phyloP scores from a whole-genome alignment of 73 alveolate species.

The Durusdinium trenchii region DNA sequence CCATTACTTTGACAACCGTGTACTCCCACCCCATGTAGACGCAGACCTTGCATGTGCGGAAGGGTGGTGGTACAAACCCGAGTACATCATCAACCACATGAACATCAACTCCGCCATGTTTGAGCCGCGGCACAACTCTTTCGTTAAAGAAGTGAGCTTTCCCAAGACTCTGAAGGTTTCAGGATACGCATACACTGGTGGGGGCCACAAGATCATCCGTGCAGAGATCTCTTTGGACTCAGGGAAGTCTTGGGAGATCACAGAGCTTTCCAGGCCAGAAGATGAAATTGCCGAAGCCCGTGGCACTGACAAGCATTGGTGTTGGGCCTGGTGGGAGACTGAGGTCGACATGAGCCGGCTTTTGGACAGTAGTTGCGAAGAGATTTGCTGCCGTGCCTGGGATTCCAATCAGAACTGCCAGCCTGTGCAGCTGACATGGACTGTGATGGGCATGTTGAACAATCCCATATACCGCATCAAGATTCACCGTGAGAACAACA shows the following conservation, averaged over 20 bases:
- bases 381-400: conserved; percentile 96
- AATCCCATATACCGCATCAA: conserved; percentile 95
- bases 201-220: conserved; percentile 71
- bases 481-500: conserved; percentile 52
- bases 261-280: conserved; percentile 56
- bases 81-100: conserved; percentile 92
- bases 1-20: conserved; percentile 96
- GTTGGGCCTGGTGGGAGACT: conserved; percentile 80
- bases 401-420: conserved; percentile 96
- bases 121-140: conserved; percentile 84
- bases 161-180: conserved; percentile 36
- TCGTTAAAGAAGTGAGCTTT: not conserved
- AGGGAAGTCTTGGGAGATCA: conserved; percentile 59
- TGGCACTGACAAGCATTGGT: conserved; percentile 89
- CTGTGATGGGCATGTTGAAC: conserved; percentile 96
- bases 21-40: conserved; percentile 85
- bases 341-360: conserved; percentile 55
- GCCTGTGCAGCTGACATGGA: conserved; percentile 96
- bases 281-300: conserved; percentile 85
- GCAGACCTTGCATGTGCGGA: conserved; percentile 44
- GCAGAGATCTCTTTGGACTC: conserved; percentile 72
- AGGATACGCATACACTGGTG: conserved; percentile 58
- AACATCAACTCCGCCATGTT: conserved; percentile 93
- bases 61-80: conserved; percentile 94
- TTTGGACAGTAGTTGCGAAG: conserved; percentile 14